Evolutionary conservation across 1,284 basidiomycete species (phyloP), one percentile per base, ranked within the genome.

Genomic region (Ceratobasidium theobromae): DNA sequence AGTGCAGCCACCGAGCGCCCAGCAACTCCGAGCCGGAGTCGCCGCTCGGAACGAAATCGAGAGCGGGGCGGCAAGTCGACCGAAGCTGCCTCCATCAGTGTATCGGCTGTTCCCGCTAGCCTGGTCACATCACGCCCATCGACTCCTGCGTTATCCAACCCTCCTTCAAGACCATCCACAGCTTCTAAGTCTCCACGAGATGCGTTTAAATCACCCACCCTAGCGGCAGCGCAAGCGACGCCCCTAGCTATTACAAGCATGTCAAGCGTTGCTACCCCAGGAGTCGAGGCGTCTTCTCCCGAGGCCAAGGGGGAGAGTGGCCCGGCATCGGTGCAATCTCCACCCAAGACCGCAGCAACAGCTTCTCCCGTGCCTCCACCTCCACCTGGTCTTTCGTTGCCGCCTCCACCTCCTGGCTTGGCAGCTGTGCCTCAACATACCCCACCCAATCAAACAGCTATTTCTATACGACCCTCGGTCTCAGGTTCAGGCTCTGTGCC

Each of bases 401-500:
- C 83, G 25, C 45, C 45, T 25, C 79, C 84, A 51, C 85, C 90
- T 25, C 87, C 87, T 3, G 86, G 87, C 11, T 80, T 90, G 27
- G 18, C 68, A 40, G 25, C 68, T 32, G 41, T 48, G 16, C 57
- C 43, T 23, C 60, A 64, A 41, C 60, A 52, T 18, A 16, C 57
- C 16, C 18, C 30, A 16, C 23, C 49, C 18, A 33, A 35, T n/a
- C 60, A 28, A 28, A n/a, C 49, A 12, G 40, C 21, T 6, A 78
- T 84, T 38, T 78, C 82, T 30, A n/a, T n/a, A n/a, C n/a, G n/a
- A n/a, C 82, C 81, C 1, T 55, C 83, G 83, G 67, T 83, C 12
- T 65, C 60, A 27, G 33, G 67, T 27, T 65, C 65, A 8, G 66
- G 69, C 12, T 62, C 71, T 46, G 65, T 72, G 5, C 66, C 66